A percentile compares a stretch with the other conserved stretches of the same genome.
Conservation (phyloP, 1,284 basidiomycete genomes). For the Ustilago cynodontis region DNA sequence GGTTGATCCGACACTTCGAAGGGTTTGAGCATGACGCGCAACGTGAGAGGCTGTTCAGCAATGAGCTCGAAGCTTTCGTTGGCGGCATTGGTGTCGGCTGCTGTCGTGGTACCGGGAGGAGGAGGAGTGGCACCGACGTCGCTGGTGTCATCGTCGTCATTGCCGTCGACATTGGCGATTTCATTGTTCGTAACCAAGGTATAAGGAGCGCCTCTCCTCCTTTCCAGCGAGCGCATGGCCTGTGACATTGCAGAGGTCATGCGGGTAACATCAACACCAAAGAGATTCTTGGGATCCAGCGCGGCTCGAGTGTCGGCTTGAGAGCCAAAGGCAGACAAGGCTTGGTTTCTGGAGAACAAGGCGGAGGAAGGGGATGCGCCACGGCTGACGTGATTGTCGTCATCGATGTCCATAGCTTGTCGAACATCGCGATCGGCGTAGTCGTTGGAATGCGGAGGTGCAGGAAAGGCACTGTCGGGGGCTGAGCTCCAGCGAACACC, state of each 20-base stretch:
- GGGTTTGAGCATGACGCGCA: conserved; percentile 53
- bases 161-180: conserved; percentile 25
- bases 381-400: background rate
- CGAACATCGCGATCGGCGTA: conserved; percentile 4
- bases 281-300: conserved; percentile 43
- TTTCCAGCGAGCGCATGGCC: conserved; percentile 47
- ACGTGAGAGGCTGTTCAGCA: conserved; percentile 49
- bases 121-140: conserved; percentile 32
- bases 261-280: conserved; percentile 44
- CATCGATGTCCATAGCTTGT: conserved; percentile 20
- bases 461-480: conserved; percentile 31
- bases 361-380: conserved; percentile 23
- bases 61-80: conserved; percentile 55
- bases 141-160: conserved; percentile 40
- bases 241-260: conserved; percentile 52
- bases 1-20: conserved; percentile 48
- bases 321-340: conserved; percentile 22
- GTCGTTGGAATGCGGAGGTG: conserved; percentile 12
- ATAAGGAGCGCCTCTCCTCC: conserved; percentile 45
- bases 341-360: conserved; percentile 16
- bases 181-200: conserved; percentile 52
- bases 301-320: conserved; percentile 15
- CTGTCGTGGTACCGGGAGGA: conserved; percentile 24
- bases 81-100: conserved; percentile 41
- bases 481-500: conserved; percentile 50